These are phyloP conservation scores for Neophaeococcomyces mojaviensis DNA, from an alignment of 2,329 filamentous ascomycete genomes.

Conservation along the genomic window DNA sequence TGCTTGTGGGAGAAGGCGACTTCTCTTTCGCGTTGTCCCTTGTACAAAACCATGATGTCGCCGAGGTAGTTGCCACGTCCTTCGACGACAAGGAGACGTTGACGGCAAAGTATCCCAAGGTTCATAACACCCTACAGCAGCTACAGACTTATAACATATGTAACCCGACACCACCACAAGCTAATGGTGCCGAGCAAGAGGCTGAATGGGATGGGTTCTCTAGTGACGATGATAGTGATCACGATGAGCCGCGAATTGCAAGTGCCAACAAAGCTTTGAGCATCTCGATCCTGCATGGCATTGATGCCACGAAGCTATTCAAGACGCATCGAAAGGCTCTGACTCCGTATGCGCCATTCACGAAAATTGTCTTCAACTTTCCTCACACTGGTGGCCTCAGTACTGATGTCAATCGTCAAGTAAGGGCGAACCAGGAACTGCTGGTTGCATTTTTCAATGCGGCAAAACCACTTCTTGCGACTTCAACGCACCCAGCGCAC, in stretches of 20 bases:
- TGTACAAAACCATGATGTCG: slow-evolving; percentile 34
- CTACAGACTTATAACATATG: slow-evolving; percentile 13
- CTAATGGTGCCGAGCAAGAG: slow-evolving; percentile 12
- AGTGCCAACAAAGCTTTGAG: slow-evolving; percentile 11
- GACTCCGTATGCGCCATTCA: slow-evolving; percentile 45
- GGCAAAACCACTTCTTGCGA: slow-evolving; percentile 32
- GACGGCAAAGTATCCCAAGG: slow-evolving; percentile 67
- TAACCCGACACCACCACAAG: background rate
- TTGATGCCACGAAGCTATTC: slow-evolving; percentile 37
- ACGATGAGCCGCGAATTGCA: slow-evolving; percentile 16
- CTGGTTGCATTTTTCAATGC: slow-evolving; percentile 43
- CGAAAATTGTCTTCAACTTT: slow-evolving; percentile 90
- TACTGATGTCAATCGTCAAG: slow-evolving; percentile 90
- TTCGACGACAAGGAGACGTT: slow-evolving; percentile 45
- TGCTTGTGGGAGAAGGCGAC: slow-evolving; percentile 42
- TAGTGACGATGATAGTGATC: background rate
- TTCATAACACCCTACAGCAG: background rate
- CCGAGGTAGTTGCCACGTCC: slow-evolving; percentile 35
- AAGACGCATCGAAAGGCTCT: slow-evolving; percentile 23
- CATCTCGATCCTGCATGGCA: slow-evolving; percentile 31
- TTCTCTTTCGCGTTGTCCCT: slow-evolving; percentile 43
- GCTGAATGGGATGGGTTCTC: slow-evolving; percentile 21
- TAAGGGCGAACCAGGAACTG: slow-evolving; percentile 72
- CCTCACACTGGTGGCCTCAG: slow-evolving; percentile 88
- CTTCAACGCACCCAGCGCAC: slow-evolving; percentile 11